Evolutionary conservation across 75 land plant genomes (phyloP), one percentile per base, ranked within the genome.

Genomic region (Picea sitchensis): DNA sequence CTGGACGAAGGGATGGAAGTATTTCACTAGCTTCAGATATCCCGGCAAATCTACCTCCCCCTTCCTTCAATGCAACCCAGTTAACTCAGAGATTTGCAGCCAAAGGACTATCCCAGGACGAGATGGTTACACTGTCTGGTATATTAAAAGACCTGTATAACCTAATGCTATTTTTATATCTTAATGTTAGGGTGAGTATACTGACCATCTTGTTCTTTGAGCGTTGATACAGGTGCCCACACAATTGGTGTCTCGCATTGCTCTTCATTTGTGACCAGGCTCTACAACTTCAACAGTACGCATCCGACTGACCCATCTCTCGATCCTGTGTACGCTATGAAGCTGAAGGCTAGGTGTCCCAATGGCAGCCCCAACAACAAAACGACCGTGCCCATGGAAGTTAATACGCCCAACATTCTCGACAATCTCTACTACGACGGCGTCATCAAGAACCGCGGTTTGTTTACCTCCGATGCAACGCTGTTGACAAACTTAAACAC

Each of bases 1-100:
- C 84, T 81, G 95, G 95, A 1, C 81, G 96, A 38, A 84, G 89
- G 76, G 96, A 93, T 67, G 94, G 94, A 14, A 76, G 58, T 31
- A 73, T 88, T 44, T 89, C 96, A 75, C 59, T 56, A 75, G 88
- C 86, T 14, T 34, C 80, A 31, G 81, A 81, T 54, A 88, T 84
- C 18, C 21, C 7, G 15, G 65, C 82, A 59, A 87, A 89, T 67
- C 82, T 93, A 23, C 95, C 95, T 2, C 20, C 65, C 4, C 83
- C 93, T 26, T 63, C 78, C 73, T 81, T 80, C 69, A 89, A 77
- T 59, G 59, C 87, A 4, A 77, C 81, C 65, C 64, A 84, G 44
- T 82, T 92, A 62, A 75, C 89, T 54, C 71, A 76, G 14, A 79
- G 80, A 47, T 93, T 93, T 75, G 82, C 65, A 23, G 44, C 79